Percentiles rank a stretch among this genome's conserved stretches.
Conservation (phyloP, 2,329 filamentous ascomycete species). For the Microsporum audouinii region DNA sequence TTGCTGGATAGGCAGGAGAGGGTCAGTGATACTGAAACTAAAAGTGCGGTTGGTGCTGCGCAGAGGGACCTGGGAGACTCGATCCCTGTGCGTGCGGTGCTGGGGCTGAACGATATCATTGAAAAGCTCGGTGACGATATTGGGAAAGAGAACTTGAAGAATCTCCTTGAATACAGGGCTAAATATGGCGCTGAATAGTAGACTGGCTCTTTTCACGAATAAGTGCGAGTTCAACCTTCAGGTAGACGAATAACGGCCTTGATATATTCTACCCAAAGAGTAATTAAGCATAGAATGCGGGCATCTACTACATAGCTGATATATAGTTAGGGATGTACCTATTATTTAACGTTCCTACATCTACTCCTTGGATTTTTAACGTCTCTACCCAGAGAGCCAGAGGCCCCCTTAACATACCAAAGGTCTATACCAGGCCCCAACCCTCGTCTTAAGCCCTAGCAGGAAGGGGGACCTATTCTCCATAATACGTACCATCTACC, state of each 20-base stretch:
- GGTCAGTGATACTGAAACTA: slow-evolving; percentile 51
- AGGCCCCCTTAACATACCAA: no score
- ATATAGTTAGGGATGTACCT: no score
- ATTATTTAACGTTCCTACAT: no score
- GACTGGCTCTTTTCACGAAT: background rate
- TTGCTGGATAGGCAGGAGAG: slow-evolving; percentile 61
- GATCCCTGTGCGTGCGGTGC: slow-evolving; percentile 65
- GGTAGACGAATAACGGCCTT: background rate
- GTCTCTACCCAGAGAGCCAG: no score
- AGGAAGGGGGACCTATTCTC: no score
- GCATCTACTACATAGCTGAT: no score
- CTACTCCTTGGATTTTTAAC: no score
- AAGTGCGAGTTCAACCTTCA: no score
- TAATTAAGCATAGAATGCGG: no score
- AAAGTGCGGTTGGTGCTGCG: slow-evolving; percentile 78
- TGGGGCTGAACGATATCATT: slow-evolving; percentile 76
- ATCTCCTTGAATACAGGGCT: slow-evolving; percentile 60
- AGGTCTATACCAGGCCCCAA: no score
- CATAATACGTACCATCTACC: no score
- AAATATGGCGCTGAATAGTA: slow-evolving; percentile 28
- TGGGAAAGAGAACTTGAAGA: slow-evolving; percentile 50
- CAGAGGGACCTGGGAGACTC: slow-evolving; percentile 58
- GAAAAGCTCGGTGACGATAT: slow-evolving; percentile 53
- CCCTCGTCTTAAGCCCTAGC: no score
- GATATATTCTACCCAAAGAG: background rate